Percentiles rank a stretch among this genome's conserved stretches.
phyloP scores from a whole-genome alignment of 345 rosid genomes.

The Firmiana major region DNA sequence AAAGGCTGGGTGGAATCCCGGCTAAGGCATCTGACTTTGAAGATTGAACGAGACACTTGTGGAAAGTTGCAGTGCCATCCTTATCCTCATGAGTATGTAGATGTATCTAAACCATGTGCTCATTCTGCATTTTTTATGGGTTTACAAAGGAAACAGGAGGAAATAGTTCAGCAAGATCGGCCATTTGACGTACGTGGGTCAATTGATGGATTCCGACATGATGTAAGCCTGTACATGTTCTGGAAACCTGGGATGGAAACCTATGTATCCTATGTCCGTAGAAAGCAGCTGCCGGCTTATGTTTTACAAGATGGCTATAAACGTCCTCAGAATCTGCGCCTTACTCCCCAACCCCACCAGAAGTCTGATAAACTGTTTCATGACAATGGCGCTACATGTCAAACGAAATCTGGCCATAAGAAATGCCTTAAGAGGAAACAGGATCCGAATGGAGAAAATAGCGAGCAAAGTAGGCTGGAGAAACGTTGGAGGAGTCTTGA shows the following conservation, averaged over 20 bases:
- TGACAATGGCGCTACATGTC: constrained; percentile 27
- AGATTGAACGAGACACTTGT: constrained; percentile 65
- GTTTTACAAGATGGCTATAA: constrained; percentile 49
- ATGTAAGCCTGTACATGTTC: constrained; percentile 49
- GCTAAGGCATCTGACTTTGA: constrained; percentile 59
- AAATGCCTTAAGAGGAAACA: constrained; percentile 45
- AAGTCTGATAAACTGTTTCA: constrained; percentile 26
- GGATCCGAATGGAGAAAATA: constrained; percentile 23
- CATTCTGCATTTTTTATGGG: constrained; percentile 64
- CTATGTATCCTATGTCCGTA: constrained; percentile 55
- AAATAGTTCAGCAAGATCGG: constrained; percentile 51
- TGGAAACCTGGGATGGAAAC: constrained; percentile 77
- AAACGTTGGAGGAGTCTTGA: constrained; percentile 37
- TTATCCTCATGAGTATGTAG: constrained; percentile 48
- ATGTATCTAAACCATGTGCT: constrained; percentile 42
- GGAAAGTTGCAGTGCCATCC: constrained; percentile 78
- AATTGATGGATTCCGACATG: constrained; percentile 46
- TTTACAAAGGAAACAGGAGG: constrained; percentile 63
- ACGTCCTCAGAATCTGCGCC: constrained; percentile 30
- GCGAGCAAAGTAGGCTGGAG: constrained; percentile 16
- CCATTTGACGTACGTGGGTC: too few species aligned
- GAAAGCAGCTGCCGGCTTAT: constrained; percentile 58
- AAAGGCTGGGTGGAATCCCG: too few species aligned
- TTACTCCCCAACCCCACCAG: constrained; percentile 21
- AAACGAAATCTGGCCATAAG: constrained; percentile 27